Percentiles rank a stretch among this genome's conserved stretches.
Conservation (phyloP, 345 rosid genomes). For the Salix exigua region DNA sequence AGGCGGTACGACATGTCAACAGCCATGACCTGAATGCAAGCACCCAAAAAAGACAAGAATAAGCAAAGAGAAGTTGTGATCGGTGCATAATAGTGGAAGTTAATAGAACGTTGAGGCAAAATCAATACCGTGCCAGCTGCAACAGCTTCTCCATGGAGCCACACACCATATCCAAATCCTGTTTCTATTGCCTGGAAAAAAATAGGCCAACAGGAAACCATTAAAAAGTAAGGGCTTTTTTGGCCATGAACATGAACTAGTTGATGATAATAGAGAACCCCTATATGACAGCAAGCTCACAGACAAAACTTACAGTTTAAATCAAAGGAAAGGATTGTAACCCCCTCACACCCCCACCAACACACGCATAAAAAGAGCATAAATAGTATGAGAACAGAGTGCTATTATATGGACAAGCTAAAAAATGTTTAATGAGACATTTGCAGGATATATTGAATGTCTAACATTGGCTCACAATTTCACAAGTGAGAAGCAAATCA, state of each 20-base stretch:
- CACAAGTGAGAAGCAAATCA: too few relatives aligned
- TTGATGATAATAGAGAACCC: background rate
- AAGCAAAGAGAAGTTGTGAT: background rate
- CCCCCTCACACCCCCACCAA: too few relatives aligned
- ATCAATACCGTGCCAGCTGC: conserved; percentile 82
- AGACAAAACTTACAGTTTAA: background rate
- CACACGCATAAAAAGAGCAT: too few relatives aligned
- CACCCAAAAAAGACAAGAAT: conserved; percentile 8
- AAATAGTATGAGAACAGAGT: too few relatives aligned
- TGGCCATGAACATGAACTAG: background rate
- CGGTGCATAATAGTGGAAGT: background rate
- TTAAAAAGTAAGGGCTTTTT: background rate
- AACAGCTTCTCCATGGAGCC: conserved; percentile 99
- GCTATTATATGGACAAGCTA: too few relatives aligned
- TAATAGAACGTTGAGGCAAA: background rate
- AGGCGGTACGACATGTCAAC: conserved; percentile 97
- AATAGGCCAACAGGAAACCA: conserved; percentile 11
- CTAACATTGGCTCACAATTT: too few relatives aligned
- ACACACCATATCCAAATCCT: conserved; percentile 84
- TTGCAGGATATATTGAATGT: too few relatives aligned
- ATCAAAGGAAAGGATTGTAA: background rate
- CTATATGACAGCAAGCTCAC: background rate
- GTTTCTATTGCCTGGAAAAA: conserved; percentile 86
- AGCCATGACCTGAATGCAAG: conserved; percentile 77
- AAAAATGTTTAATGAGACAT: too few relatives aligned